Base-by-base conservation (phyloP, 305 asterid genomes). In the Rubia tinctorum region DNA sequence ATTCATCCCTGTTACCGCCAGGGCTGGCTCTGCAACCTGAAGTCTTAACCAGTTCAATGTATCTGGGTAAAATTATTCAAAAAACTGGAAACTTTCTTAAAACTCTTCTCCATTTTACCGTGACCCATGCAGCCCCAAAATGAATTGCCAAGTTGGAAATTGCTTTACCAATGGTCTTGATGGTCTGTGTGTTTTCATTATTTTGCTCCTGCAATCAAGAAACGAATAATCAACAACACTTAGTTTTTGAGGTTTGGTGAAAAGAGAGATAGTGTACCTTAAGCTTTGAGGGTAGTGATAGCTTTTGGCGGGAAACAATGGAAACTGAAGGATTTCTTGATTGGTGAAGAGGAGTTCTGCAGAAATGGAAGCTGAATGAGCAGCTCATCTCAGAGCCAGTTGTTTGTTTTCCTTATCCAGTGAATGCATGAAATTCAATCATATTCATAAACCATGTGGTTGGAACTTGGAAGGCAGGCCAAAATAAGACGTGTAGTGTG, bases 1-100 rank as follows among this genome's bases (percentile, higher is more conserved):
- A 71, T 82, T 89, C 71, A 81, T 90, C 45, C 96, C 96, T 42
- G 98, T 93, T 7, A 88, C 86, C 17, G 93, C 93, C 7, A 89
- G 34, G 66, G 92, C 93, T 58, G 98, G 97, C 79, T 86, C 82
- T 74, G 84, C 90, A 66, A 78, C 85, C 98, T 90, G 34, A 13
- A 72, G 72, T 64, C 17, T 8, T 40, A 47, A 12, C 47, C 47
- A 63, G n/a, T 53, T 65, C 70, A 45, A 11, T 10, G 22, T 53
- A 55, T 18, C 23, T 18, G 2, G 37, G 2, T 1, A 59, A 59
- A 22, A 59, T 22, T 58, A 51, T 37, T 71, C 1, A 7, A 22
- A 7, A 42, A 8, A 27, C 0, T 62, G 45, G 14, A n/a, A 7
- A 14, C 8, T 12, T 11, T 6, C 40, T 65, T 65, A 7, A 2